These are phyloP conservation scores for Saccharum spontaneum DNA, from an alignment of 176 grass and related monocot species.

Conservation along the genomic window DNA sequence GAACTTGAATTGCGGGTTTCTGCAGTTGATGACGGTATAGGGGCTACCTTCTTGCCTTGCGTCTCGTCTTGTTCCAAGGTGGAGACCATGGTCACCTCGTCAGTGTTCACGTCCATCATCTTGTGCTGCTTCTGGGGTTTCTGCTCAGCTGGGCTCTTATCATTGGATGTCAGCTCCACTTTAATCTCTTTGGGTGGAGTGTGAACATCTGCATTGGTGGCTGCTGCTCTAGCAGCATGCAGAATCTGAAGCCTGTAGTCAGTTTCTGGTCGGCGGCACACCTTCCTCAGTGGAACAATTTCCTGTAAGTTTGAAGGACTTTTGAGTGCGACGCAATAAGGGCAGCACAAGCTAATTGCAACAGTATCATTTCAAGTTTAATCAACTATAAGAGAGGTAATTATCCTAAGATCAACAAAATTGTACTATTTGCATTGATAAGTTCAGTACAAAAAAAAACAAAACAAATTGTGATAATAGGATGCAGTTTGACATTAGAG, in stretches of 20 bases:
- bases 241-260: constrained; percentile 92
- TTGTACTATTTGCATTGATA: not conserved
- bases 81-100: constrained; percentile 43
- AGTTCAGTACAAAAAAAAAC: not conserved
- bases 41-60: not conserved
- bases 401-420: not conserved
- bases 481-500: not conserved
- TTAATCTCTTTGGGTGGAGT: constrained; percentile 33
- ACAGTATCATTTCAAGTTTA: not conserved
- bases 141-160: constrained; percentile 34
- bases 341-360: not conserved
- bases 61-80: constrained; percentile 34
- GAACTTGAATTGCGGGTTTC: constrained; percentile 34
- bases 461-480: not conserved
- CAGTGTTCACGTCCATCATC: constrained; percentile 79
- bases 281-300: constrained; percentile 97
- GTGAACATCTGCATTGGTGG: constrained; percentile 32
- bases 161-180: constrained; percentile 3
- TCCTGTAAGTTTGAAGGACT: constrained; percentile 44
- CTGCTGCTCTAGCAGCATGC: constrained; percentile 63
- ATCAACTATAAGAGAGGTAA: not conserved
- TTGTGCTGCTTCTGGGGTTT: constrained; percentile 52
- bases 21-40: not conserved
- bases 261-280: constrained; percentile 96
- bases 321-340: not conserved